Evolutionary conservation across 2,329 filamentous ascomycete species (phyloP).

Genomic region (Leptosphaerulina australis): DNA sequence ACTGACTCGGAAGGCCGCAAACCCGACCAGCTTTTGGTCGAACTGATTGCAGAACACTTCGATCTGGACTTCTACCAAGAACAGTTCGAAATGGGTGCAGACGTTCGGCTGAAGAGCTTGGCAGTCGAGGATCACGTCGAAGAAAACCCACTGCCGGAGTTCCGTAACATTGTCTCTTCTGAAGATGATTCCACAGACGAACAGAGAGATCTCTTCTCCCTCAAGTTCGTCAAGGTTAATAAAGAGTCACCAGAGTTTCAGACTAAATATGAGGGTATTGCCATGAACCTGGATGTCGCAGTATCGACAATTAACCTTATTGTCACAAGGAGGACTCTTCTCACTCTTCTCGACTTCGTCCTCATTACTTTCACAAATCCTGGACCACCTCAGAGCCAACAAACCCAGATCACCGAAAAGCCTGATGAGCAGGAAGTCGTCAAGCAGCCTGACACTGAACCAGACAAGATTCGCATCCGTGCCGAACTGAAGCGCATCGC

Average conservation of each 20-base stretch:
- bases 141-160: conserved; percentile 81
- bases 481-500: conserved; percentile 92
- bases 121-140: conserved; percentile 95
- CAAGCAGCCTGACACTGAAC: conserved; percentile 52
- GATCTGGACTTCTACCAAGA: conserved; percentile 85
- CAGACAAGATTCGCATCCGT: conserved; percentile 88
- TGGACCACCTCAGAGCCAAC: conserved; percentile 54
- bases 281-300: conserved; percentile 87
- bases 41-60: conserved; percentile 89
- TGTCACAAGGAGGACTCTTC: conserved; percentile 87
- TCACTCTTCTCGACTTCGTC: conserved; percentile 93
- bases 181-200: conserved; percentile 73
- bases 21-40: conserved; percentile 82
- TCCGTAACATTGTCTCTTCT: conserved; percentile 97
- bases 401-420: conserved; percentile 38
- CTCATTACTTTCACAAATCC: conserved; percentile 84
- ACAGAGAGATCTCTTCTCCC: conserved; percentile 78
- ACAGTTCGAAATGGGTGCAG: conserved; percentile 89
- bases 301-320: conserved; percentile 96
- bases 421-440: conserved; percentile 44
- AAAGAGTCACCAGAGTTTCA: conserved; percentile 91
- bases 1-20: conserved; percentile 79
- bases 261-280: conserved; percentile 88
- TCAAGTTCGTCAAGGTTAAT: conserved; percentile 91
- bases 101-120: conserved; percentile 84